These are phyloP conservation scores for Nepenthes alata DNA, from an alignment of 179 eudicot genomes.

Conservation along the genomic window DNA sequence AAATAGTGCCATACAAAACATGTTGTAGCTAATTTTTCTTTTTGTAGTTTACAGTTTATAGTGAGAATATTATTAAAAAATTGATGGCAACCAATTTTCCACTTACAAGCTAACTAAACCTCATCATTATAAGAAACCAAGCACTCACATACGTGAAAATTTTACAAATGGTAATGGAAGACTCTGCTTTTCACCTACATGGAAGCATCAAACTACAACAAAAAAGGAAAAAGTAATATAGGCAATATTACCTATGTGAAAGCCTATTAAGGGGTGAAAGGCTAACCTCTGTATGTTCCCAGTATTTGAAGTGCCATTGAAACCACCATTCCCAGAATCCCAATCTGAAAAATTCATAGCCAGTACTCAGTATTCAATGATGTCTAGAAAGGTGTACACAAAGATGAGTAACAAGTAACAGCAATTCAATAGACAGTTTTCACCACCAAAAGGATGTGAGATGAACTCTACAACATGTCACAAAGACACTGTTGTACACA, in stretches of 20 bases:
- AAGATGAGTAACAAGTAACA: neutral
- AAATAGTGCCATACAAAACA: too few relatives aligned
- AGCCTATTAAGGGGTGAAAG: constrained; percentile 1
- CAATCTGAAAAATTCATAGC: constrained; percentile 39
- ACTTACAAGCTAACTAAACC: too few relatives aligned
- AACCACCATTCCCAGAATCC: constrained; percentile 76
- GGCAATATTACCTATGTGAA: neutral
- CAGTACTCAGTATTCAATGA: neutral
- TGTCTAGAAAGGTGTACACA: neutral
- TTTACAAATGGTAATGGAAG: too few relatives aligned
- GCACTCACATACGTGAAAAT: too few relatives aligned
- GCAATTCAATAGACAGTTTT: neutral
- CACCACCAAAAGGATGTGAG: neutral
- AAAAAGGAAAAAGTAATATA: neutral
- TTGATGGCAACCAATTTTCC: too few relatives aligned
- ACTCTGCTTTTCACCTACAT: too few relatives aligned
- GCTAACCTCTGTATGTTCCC: constrained; percentile 56
- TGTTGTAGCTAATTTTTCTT: too few relatives aligned
- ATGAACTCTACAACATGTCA: neutral
- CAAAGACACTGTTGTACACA: neutral
- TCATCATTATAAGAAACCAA: too few relatives aligned
- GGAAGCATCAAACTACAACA: too few relatives aligned
- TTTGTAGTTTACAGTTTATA: too few relatives aligned
- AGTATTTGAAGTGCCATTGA: constrained; percentile 36
- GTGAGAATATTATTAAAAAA: too few relatives aligned